These are phyloP conservation scores for Orychophragmus violaceus DNA, from an alignment of 345 rosid genomes.

Conservation along the genomic window DNA sequence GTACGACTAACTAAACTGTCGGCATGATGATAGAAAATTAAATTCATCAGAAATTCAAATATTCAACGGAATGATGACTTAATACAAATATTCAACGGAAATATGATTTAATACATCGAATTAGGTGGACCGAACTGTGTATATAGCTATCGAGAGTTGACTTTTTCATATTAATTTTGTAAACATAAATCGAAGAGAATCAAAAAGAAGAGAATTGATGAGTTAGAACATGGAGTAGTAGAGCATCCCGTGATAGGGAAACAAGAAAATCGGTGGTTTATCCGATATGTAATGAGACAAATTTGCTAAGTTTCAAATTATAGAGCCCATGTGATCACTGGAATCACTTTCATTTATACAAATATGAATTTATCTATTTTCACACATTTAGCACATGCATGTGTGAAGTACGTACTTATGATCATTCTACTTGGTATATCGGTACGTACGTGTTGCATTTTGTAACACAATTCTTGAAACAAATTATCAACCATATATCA, in stretches of 20 bases:
- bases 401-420: background rate
- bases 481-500: background rate
- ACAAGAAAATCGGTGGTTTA: conserved; percentile 14
- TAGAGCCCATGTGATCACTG: conserved; percentile 22
- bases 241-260: conserved; percentile 22
- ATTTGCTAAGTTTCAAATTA: conserved; percentile 12
- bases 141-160: background rate
- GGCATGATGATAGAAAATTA: no score
- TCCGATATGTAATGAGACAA: conserved; percentile 29
- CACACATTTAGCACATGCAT: conserved; percentile 17
- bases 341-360: conserved; percentile 4
- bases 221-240: background rate
- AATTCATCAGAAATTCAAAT: no score
- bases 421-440: background rate
- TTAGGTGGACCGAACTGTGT: background rate
- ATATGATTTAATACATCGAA: background rate
- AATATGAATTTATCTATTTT: background rate
- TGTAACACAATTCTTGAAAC: background rate
- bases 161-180: background rate
- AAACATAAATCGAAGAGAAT: background rate
- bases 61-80: no score
- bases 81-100: no score
- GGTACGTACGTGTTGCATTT: background rate
- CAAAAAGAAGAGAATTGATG: background rate
- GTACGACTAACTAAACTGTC: background rate